phyloP scores from a whole-genome alignment of 306 rosid species.

The Dicorynia guianensis region DNA sequence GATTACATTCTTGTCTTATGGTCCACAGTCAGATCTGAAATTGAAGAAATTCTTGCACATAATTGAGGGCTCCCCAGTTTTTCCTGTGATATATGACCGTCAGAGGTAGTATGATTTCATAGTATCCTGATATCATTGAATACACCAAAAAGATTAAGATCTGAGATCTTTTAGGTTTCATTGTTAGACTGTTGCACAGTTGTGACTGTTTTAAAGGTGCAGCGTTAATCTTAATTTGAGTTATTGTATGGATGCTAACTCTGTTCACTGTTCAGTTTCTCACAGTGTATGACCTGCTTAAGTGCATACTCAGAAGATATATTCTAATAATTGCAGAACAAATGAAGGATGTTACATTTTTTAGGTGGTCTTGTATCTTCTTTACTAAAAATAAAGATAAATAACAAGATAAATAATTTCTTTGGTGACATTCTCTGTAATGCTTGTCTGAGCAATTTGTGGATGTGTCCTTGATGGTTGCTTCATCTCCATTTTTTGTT shows the following conservation, averaged over 20 bases:
- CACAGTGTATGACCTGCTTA: too few species aligned
- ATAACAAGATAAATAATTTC: too few species aligned
- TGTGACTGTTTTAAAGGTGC: slow-evolving; percentile 1
- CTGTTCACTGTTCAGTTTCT: too few species aligned
- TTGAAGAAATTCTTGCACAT: slow-evolving; percentile 96
- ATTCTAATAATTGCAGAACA: too few species aligned
- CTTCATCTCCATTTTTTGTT: background rate
- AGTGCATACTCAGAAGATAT: too few species aligned
- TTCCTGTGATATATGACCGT: slow-evolving; percentile 80
- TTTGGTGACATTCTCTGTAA: too few species aligned
- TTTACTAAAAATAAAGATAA: too few species aligned
- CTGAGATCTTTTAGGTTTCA: slow-evolving; percentile 30
- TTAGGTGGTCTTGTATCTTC: too few species aligned
- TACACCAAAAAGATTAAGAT: background rate
- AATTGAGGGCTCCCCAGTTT: slow-evolving; percentile 80
- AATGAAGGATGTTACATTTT: too few species aligned
- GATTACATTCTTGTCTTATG: slow-evolving; percentile 38
- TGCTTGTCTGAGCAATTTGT: too few species aligned
- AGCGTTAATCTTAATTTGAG: background rate
- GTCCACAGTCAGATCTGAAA: slow-evolving; percentile 88
- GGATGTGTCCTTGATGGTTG: too few species aligned
- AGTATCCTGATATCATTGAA: background rate
- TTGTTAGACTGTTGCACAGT: background rate
- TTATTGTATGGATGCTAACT: background rate
- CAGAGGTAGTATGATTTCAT: slow-evolving; percentile 60